Base-by-base conservation (phyloP, 352 stramenopile species). In the Thalassiosira exigua region DNA sequence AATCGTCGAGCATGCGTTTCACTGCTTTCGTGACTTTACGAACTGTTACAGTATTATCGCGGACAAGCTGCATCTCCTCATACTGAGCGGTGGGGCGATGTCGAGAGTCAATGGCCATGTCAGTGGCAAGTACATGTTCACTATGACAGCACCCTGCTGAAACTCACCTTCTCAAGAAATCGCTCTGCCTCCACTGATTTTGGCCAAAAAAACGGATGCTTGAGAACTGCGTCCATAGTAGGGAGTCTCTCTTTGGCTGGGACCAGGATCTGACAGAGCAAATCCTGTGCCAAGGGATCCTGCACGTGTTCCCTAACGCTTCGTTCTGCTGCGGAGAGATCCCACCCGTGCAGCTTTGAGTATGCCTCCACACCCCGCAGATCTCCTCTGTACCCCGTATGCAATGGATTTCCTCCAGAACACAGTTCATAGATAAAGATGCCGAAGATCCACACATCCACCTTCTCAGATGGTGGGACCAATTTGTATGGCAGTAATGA, bases 391-490 rank as follows among this genome's bases (percentile, higher is more conserved):
- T 89, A 86, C 1, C 51, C 68, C 14, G 73, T 70, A 53, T 90
- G 88, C 19, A 91, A 85, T 29, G 71, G 75, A 67, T 84, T 79
- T 1, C 84, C 87, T 22, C 67, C 77, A 60, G 60, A 84, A 33
- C 76, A 87, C 1, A 92, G 57, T 51, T 73, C 57, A 62, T 81
- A 92, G 5, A 92, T 44, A 17, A 92, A 69, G 26, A 86, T 64
- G 14, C 87, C 87, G 68, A 88, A 89, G 17, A 71, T 72, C 87
- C 87, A 92, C 9, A 91, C 53, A 75, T 92, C 87, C 26, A 79
- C 65, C 32, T 69, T 81, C 60, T 81, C 72, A 41, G 70, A 78
- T 11, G 79, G 61, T 48, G 58, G 24, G 9, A 90, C 46, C 11
- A 92, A 65, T 60, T 81, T 66, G 61, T 90, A 92, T n/a, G 87